Evolutionary conservation across 306 rosid species (phyloP).

Genomic region (Castanopsis chinensis): DNA sequence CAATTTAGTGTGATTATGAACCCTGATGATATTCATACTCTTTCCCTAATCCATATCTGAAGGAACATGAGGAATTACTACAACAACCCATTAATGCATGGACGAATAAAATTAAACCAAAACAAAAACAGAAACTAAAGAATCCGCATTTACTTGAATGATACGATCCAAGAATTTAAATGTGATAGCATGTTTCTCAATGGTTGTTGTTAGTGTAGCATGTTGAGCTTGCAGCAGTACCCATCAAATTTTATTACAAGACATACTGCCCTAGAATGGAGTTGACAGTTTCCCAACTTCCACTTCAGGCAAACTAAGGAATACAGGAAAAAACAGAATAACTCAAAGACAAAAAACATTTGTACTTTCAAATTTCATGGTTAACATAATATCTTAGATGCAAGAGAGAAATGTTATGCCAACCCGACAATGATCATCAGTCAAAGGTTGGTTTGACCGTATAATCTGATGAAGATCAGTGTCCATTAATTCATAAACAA

Average conservation of each 20-base stretch:
- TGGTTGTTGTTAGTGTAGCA: too few relatives aligned
- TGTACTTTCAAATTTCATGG: neutral
- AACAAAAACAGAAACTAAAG: neutral
- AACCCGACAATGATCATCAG: constrained; percentile 98
- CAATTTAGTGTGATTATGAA: neutral
- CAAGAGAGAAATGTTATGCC: constrained; percentile 27
- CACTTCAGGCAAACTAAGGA: neutral
- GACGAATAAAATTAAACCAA: neutral
- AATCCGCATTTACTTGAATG: neutral
- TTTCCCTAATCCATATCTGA: neutral
- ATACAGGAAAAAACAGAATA: neutral
- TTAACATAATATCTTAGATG: constrained; percentile 15
- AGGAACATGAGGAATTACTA: neutral
- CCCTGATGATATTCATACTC: neutral
- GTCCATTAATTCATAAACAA: constrained; percentile 86
- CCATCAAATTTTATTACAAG: neutral
- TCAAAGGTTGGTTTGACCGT: constrained; percentile 77
- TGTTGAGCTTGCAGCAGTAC: neutral
- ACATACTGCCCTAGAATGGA: neutral
- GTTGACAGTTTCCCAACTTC: neutral
- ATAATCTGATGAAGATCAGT: constrained; percentile 94
- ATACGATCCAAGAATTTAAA: neutral
- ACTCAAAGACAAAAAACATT: neutral
- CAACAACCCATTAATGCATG: neutral
- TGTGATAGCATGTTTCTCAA: neutral